Conservation (phyloP, 176 grass and related monocot species). For the Thalia dealbata region DNA sequence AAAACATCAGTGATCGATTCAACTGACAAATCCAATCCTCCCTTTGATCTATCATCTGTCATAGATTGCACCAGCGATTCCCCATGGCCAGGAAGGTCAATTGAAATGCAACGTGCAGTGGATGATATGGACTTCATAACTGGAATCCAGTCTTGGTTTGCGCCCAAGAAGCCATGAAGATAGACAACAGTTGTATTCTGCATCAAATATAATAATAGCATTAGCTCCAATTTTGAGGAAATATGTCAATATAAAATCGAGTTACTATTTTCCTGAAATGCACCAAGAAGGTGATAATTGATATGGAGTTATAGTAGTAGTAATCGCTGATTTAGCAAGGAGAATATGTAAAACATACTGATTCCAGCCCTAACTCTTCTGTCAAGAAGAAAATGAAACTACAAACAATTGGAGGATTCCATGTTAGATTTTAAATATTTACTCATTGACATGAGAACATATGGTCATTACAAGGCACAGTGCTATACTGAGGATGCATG, state of each 20-base stretch:
- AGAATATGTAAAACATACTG: background rate
- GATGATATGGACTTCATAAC: conserved; percentile 66
- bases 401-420: background rate
- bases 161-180: conserved; percentile 98
- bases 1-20: conserved; percentile 55
- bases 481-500: background rate
- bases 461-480: background rate
- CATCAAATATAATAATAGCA: background rate
- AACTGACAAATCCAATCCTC: conserved; percentile 33
- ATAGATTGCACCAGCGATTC: conserved; percentile 39
- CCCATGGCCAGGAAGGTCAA: conserved; percentile 90
- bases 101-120: conserved; percentile 39
- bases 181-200: conserved; percentile 69
- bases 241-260: background rate
- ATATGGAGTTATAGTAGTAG: background rate
- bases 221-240: background rate
- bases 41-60: conserved; percentile 26
- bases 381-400: background rate
- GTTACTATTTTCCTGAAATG: background rate
- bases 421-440: background rate
- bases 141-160: conserved; percentile 70
- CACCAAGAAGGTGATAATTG: background rate
- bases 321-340: background rate
- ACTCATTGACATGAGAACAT: background rate
- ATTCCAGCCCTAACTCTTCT: background rate